Evolutionary conservation across 1,284 basidiomycete genomes (phyloP), one percentile per base, ranked within the genome.

Genomic region (Coniferiporia sulphurascens): DNA sequence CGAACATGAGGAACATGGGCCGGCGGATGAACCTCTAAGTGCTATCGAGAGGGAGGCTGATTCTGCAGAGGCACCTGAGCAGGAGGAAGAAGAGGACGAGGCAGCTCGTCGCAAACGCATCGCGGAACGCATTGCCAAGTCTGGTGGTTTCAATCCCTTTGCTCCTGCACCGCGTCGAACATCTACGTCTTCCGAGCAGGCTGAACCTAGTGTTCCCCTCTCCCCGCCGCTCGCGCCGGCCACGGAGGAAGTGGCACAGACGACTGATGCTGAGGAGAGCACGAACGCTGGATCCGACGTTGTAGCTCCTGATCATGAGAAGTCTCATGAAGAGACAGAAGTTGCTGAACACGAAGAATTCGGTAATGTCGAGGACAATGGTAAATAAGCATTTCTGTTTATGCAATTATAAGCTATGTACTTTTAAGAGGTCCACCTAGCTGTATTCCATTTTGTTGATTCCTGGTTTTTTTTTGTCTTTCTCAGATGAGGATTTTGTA

Each of bases 131-230:
- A 68, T 87, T 46, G 81, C 81, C 1, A 82, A 84, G 71, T 84
- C 82, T 74, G 86, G 85, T 10, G 87, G 81, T 22, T 73, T 86
- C 66, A 87, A 86, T 66, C 82, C 84, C 1, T 78, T 86, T 60
- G 74, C 78, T 15, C 72, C 72, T 41, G 22, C 32, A 1, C 51
- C 51, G n/a, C 51, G 51, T 15, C 51, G 51, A 19, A 34, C 50
- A 41, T 41, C 54, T n/a, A 45, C 57, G 9, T 59, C 57, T 22
- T 52, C 57, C 4, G 46, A 48, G 45, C 34, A 56, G 44, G 46
- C 21, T 45, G 50, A 53, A 34, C 22, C 48, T 41, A 21, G 13
- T 8, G 44, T 64, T 3, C 56, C 63, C 6, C 17, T 45, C 10
- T 45, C 61, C 3, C 64, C 64, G 4, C 64, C 65, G 1, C 58